Percentiles rank a stretch among this genome's conserved stretches.
Evolutionary conservation across 768 basidiomycete genomes (phyloP).

Genomic region (Lentinula guzmanii): DNA sequence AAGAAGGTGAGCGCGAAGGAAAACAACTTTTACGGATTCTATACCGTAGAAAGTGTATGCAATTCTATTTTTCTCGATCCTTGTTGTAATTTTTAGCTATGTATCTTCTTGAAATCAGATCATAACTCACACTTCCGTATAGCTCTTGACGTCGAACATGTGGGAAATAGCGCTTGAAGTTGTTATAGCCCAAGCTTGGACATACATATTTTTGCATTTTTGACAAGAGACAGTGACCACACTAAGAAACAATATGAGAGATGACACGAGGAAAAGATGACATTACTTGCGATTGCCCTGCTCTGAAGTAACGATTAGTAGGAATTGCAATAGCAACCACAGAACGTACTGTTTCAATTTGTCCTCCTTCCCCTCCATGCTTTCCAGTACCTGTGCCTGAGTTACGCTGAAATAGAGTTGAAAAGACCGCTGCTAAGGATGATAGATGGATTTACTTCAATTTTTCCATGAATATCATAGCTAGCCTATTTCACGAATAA

Average conservation of each 20-base stretch:
- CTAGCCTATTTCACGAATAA: background rate
- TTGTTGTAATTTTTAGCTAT: background rate
- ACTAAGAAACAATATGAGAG: background rate
- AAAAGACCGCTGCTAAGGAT: background rate
- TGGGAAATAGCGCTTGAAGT: background rate
- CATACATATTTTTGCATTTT: background rate
- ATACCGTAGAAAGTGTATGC: background rate
- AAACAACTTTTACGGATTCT: background rate
- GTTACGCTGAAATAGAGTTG: constrained; percentile 13
- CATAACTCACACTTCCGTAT: background rate
- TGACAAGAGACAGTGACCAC: background rate
- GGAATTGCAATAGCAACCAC: background rate
- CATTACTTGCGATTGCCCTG: background rate
- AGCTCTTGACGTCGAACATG: background rate
- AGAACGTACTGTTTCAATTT: constrained; percentile 19
- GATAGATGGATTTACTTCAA: background rate
- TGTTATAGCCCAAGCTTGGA: background rate
- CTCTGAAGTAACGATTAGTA: background rate
- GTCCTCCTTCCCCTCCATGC: constrained; percentile 16
- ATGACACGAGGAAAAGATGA: background rate
- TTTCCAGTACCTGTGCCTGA: constrained; percentile 21
- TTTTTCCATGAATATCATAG: background rate
- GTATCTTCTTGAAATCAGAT: background rate
- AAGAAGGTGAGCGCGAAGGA: background rate
- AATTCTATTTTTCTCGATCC: background rate